Percentiles rank a stretch among this genome's conserved stretches.
phyloP scores from a whole-genome alignment of 768 basidiomycete genomes.

The Chalciporus piperatus region DNA sequence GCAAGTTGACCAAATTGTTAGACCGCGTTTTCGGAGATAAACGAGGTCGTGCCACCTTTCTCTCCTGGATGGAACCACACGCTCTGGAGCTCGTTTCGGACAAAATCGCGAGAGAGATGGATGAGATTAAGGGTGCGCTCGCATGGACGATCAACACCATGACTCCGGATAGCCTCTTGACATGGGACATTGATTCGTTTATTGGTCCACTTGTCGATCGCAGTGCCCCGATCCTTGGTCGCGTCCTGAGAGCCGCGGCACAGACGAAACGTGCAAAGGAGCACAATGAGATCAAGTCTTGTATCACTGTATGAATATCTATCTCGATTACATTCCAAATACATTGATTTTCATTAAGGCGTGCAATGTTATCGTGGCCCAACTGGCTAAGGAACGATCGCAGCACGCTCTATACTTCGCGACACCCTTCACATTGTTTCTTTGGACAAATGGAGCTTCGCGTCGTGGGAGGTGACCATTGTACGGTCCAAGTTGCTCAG shows the following conservation, averaged over 20 bases:
- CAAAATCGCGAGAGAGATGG: not conserved
- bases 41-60: not conserved
- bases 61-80: not conserved
- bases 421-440: not conserved
- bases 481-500: slow-evolving; percentile 1
- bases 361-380: not conserved
- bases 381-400: not conserved
- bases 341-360: not conserved
- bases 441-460: not conserved
- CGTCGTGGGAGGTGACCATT: slow-evolving; percentile 2
- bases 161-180: not conserved
- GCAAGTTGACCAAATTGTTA: not conserved
- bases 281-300: not conserved
- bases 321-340: not conserved
- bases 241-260: not conserved
- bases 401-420: not conserved
- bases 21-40: not conserved
- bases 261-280: not conserved
- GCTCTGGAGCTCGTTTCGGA: not conserved
- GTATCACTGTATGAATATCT: not conserved
- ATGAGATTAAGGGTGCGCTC: not conserved
- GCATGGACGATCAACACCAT: not conserved
- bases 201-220: not conserved
- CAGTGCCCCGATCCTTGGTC: not conserved
- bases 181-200: slow-evolving; percentile 1